Base-by-base conservation (phyloP, 2,329 filamentous ascomycete genomes). In the Thelonectria rubi region DNA sequence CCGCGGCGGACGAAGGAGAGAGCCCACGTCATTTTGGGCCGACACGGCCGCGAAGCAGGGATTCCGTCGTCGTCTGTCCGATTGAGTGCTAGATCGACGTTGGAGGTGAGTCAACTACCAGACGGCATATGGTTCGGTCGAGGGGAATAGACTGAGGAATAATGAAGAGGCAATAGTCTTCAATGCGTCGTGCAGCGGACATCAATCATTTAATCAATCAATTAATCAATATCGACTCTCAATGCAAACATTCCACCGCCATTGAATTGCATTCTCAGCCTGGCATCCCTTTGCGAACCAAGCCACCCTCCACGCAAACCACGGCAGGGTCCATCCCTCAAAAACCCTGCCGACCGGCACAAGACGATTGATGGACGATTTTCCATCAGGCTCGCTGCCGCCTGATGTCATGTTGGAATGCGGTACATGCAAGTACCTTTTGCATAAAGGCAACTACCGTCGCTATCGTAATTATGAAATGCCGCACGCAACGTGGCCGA, bases 11-110 rank as follows among this genome's bases (percentile, higher is more conserved):
- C 55, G 54, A 63, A 3, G 8, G 6, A 15, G 34, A 58, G 62
- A 61, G 66, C 67, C 69, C 69, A 71, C 69, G 69, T 71, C 69
- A 71, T 71, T 17, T 42, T 45, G 55, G 39, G 56, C 50, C 43
- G 47, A 42, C 49, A 50, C 45, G 50, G 42, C 37, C 45, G 37
- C 32, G 17, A 42, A n/a, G 30, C 57, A 59, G 57, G 57, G 57
- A 55, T 55, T 4, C 26, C n/a, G 15, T 9, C 12, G 30, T 40
- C 17, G 40, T 15, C 17, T 32, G 42, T 17, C 26, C 43, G 50
- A 59, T 59, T 59, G 34, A 37, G 34, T 37, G 12, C 34, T 37
- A 14, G 34, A 37, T 37, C 34, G 34, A 15, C 50, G 56, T 17
- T 40, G 34, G 18, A 37, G 32, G 32, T 15, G 48, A 54, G 30